A percentile compares a stretch with the other conserved stretches of the same genome.
phyloP scores from a whole-genome alignment of 2,329 filamentous ascomycete species.

The Trichoderma hamatum region DNA sequence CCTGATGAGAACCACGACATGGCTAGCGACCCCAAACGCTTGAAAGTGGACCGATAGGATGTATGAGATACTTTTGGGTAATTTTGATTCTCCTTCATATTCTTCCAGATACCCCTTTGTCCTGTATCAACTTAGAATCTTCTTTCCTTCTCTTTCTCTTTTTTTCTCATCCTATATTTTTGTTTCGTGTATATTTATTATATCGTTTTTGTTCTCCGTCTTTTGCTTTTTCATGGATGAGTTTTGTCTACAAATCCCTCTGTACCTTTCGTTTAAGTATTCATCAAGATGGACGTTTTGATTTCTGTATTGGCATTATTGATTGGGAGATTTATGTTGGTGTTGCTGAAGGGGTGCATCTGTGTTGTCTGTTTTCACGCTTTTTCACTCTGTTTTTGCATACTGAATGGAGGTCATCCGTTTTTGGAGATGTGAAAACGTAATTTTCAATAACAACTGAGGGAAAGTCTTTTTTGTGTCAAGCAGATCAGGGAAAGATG shows the following conservation, averaged over 20 bases:
- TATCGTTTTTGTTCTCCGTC: neutral
- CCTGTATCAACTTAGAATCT: constrained; percentile 26
- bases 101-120: constrained; percentile 26
- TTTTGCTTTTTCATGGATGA: neutral
- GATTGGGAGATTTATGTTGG: neutral
- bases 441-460: neutral
- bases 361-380: neutral
- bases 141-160: neutral
- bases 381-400: neutral
- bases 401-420: neutral
- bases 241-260: neutral
- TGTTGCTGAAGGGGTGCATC: neutral
- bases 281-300: neutral
- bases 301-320: neutral
- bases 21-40: constrained; percentile 54
- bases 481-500: neutral
- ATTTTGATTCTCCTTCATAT: constrained; percentile 22
- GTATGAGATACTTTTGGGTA: neutral
- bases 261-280: neutral
- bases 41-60: constrained; percentile 52
- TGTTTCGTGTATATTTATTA: constrained; percentile 10
- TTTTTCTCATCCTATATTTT: neutral
- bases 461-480: neutral
- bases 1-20: constrained; percentile 47
- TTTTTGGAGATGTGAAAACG: neutral